A percentile compares a stretch with the other conserved stretches of the same genome.
Conservation (phyloP, 148 eudicot species). For the Spergularia bocconei region DNA sequence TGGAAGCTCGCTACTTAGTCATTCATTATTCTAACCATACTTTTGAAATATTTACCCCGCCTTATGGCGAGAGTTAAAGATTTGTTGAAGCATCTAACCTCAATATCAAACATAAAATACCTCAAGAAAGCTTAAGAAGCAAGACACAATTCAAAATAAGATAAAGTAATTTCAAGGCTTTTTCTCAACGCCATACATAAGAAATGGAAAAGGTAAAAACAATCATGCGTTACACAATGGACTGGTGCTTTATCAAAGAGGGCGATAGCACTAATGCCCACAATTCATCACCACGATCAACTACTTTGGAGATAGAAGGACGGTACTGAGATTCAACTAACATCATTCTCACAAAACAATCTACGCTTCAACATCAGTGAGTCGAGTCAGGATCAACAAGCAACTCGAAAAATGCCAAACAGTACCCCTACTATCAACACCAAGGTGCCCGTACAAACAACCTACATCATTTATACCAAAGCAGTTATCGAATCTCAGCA, state of each 20-base stretch:
- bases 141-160: no score
- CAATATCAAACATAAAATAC: no score
- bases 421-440: neutral
- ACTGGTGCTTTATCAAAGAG: neutral
- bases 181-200: no score
- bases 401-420: neutral
- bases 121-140: no score
- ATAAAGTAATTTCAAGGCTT: no score
- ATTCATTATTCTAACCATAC: no score
- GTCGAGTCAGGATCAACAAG: neutral
- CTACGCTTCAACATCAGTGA: neutral
- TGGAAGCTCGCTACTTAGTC: neutral
- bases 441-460: neutral
- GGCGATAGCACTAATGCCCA: neutral
- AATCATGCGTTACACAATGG: neutral
- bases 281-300: neutral
- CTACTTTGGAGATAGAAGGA: neutral
- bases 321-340: neutral
- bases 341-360: neutral
- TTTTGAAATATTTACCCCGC: no score
- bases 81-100: no score
- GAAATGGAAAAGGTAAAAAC: no score
- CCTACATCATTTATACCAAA: neutral
- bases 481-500: neutral
- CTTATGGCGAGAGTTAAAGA: no score